Percentiles rank a stretch among this genome's conserved stretches.
Conservation (phyloP, 768 basidiomycete genomes). For the Tricholomella constricta region DNA sequence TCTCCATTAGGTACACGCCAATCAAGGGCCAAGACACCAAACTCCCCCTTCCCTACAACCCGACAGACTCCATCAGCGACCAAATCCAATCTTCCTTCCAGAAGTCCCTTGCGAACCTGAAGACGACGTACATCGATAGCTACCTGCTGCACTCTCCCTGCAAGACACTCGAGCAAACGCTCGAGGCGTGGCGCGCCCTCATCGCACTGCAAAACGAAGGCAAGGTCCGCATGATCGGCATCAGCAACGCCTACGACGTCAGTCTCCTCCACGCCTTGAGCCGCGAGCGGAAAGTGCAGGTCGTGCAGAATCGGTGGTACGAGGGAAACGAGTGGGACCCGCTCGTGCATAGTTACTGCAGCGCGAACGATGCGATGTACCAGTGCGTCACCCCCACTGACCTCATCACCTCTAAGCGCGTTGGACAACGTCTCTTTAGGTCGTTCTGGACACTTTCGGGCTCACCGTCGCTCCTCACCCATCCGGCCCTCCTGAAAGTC, state of each 20-base stretch:
- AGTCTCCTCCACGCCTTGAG: slow-evolving; percentile 52
- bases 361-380: slow-evolving; percentile 63
- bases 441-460: slow-evolving; percentile 89
- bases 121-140: slow-evolving; percentile 74
- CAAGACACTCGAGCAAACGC: slow-evolving; percentile 53
- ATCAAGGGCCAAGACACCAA: slow-evolving; percentile 69
- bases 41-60: slow-evolving; percentile 76
- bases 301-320: slow-evolving; percentile 87
- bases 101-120: slow-evolving; percentile 67
- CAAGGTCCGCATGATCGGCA: slow-evolving; percentile 62
- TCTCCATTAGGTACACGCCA: slow-evolving; percentile 64
- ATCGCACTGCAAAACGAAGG: slow-evolving; percentile 65
- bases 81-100: slow-evolving; percentile 67
- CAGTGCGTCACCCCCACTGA: slow-evolving; percentile 47
- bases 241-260: slow-evolving; percentile 79
- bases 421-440: slow-evolving; percentile 37
- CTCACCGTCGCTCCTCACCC: slow-evolving; percentile 61
- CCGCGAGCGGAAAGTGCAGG: slow-evolving; percentile 57
- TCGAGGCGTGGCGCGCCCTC: slow-evolving; percentile 71
- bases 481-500: slow-evolving; percentile 46
- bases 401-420: background rate
- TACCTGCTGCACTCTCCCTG: slow-evolving; percentile 81
- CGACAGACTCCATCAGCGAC: slow-evolving; percentile 46
- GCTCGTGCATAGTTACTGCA: slow-evolving; percentile 65
- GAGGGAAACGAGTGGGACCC: slow-evolving; percentile 79